Percentiles rank a stretch among this genome's conserved stretches.
These are phyloP conservation scores for Aspergillus uvarum DNA, from an alignment of 2,329 filamentous ascomycete species.

Conservation along the genomic window DNA sequence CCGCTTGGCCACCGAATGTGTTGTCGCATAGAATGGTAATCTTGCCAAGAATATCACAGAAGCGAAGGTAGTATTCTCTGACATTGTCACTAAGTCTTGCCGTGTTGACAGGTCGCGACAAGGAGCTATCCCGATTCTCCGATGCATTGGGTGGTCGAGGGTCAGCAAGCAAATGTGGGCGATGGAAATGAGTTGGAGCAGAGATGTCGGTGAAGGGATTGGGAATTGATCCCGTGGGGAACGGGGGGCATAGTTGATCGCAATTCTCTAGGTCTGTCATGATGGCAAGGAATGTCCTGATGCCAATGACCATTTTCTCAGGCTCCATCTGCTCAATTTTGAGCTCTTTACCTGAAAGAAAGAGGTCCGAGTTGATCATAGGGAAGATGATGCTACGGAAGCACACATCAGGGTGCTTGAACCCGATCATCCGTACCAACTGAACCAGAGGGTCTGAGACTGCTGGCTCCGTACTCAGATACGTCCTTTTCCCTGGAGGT, in stretches of 20 bases:
- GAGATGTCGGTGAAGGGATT: slow-evolving; percentile 40
- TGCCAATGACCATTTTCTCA: slow-evolving; percentile 95
- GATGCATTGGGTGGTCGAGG: slow-evolving; percentile 29
- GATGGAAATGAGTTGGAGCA: slow-evolving; percentile 35
- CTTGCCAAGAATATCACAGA: slow-evolving; percentile 92
- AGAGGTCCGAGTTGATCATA: slow-evolving; percentile 88
- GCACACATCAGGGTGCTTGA: slow-evolving; percentile 89
- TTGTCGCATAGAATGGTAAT: slow-evolving; percentile 97
- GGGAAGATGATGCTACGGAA: slow-evolving; percentile 93
- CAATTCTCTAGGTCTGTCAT: slow-evolving; percentile 90
- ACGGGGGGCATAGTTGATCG: slow-evolving; percentile 74
- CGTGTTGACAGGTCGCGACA: slow-evolving; percentile 56
- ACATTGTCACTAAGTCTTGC: slow-evolving; percentile 69
- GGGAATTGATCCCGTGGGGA: slow-evolving; percentile 64
- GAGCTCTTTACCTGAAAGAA: slow-evolving; percentile 71
- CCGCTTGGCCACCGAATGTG: slow-evolving; percentile 92
- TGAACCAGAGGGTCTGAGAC: slow-evolving; percentile 89
- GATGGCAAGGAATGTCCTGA: slow-evolving; percentile 87
- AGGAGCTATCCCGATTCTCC: slow-evolving; percentile 32
- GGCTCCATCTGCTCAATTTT: slow-evolving; percentile 92
- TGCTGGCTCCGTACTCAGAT: slow-evolving; percentile 78
- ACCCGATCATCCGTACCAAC: slow-evolving; percentile 90
- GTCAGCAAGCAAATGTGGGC: slow-evolving; percentile 40
- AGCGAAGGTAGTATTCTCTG: slow-evolving; percentile 81
- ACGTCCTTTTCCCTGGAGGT: slow-evolving; percentile 74